Evolutionary conservation across 805 yeast genomes (phyloP), one percentile per base, ranked within the genome.

Genomic region (Candida insectorum): DNA sequence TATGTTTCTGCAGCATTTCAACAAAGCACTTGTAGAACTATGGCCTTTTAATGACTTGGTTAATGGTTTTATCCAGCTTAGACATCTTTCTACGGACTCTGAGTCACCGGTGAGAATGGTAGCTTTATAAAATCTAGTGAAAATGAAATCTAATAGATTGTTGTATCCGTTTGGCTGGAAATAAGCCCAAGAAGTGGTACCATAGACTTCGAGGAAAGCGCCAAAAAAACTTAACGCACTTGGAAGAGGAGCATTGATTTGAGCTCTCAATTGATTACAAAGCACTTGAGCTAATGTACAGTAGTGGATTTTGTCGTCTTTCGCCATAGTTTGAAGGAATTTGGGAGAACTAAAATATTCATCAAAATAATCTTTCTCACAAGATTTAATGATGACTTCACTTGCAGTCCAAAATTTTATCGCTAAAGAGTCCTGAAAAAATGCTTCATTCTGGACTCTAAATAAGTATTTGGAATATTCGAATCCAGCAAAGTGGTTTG

Each of bases 81-180:
- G 28, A 77, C 71, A 2, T 72, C 71, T 32, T 77, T 65, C 26
- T 75, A 75, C 23, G 75, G 75, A 31, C 62, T 62, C 39, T 77
- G 79, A 0, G 81, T 56, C 32, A 9, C 21, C 26, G 6, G 24
- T 8, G 12, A 35, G 48, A 32, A 54, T 59, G 12, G 56, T 57
- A 1, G 61, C 47, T 44, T 66, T 77, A 29, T 63, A 56, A 1
- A 80, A 77, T 44, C 73, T 79, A 13, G 72, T 71, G 29, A 81
- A 66, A 1, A 82, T 62, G 12, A 77, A 68, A 42, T 81, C 88
- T 32, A 83, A 53, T 27, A 80, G 61, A 39, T 77, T 78, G 18
- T 65, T 67, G 39, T 71, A 74, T 2, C 74, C 72, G 39, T 62
- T 71, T 0, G 85, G 85, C 1, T 71, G 59, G 3, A 78, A 65